Base-by-base conservation (phyloP, 441 rosid genomes). In the Mallotus repandus region DNA sequence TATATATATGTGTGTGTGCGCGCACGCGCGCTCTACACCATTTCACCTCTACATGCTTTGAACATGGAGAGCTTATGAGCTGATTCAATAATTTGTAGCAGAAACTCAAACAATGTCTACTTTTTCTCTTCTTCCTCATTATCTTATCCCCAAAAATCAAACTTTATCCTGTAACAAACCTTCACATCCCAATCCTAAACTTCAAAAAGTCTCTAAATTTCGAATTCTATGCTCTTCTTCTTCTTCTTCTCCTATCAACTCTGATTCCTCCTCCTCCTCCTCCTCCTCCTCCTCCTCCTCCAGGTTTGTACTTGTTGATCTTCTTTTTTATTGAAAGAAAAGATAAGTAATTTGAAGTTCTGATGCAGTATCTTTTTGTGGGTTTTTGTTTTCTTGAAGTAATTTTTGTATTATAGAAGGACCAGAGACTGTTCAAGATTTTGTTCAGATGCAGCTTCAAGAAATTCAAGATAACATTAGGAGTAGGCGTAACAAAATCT, bases 391-490 rank as follows among this genome's bases (percentile, higher is more conserved):
- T 52, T 70, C 58, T 77, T 60, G 64, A 87, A 91, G 99, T 70
- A 91, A 89, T 75, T 94, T 92, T 73, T 94, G 98, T 78, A 94
- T 94, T 49, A 92, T 94, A 58, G 97, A 94, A 77, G 98, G 99
- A 64, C 96, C 99, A 16, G 97, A 92, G 79, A 89, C 93, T 16
- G 88, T 87, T 29, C 91, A 87, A 81, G 96, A 92, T 83, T 92
- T 94, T 46, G 83, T 83, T 73, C 89, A 88, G 92, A 91, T 94
- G 99, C 98, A 89, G 85, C 74, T 78, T 53, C 87, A 81, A 86
- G 98, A 94, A 77, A 89, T 94, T 38, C 88, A 92, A 57, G 98
- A 92, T 73, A 91, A 82, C 80, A 94, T 94, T 41, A 83, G 81
- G 89, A 92, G 93, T 66, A 84, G 97, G 83, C 94, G 99, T 59